Percentiles rank a stretch among this genome's conserved stretches.
Evolutionary conservation across 768 basidiomycete species (phyloP).

Genomic region (Macrolepiota dolichaula): DNA sequence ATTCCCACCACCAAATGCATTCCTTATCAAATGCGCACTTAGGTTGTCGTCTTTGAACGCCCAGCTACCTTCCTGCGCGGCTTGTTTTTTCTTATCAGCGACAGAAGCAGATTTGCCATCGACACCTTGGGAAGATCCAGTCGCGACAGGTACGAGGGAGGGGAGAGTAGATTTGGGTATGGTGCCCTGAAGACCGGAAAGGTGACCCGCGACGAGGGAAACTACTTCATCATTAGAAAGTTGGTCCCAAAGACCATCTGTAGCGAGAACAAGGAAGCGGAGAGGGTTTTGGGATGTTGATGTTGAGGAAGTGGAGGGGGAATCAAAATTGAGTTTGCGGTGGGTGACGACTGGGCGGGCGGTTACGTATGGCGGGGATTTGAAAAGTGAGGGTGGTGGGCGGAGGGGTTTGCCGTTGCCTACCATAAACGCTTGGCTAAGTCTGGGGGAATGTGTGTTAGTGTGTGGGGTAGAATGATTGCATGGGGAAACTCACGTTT

Average conservation of each 20-base stretch:
- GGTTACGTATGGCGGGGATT: constrained; percentile 92
- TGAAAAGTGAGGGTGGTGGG: constrained; percentile 56
- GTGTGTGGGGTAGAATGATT: neutral
- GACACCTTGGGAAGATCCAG: constrained; percentile 49
- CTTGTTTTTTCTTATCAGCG: constrained; percentile 31
- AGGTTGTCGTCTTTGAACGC: constrained; percentile 77
- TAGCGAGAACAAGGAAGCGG: constrained; percentile 86
- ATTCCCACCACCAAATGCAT: constrained; percentile 89
- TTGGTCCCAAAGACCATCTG: constrained; percentile 80
- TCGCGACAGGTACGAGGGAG: constrained; percentile 49
- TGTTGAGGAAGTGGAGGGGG: constrained; percentile 36
- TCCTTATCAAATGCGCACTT: constrained; percentile 81
- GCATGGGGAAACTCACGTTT: constrained; percentile 46
- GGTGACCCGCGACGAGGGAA: constrained; percentile 78
- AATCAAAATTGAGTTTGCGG: constrained; percentile 43
- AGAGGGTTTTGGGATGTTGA: constrained; percentile 30
- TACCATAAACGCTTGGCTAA: constrained; percentile 65
- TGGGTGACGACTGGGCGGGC: constrained; percentile 81
- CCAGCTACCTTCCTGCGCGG: constrained; percentile 53
- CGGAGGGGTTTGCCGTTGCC: constrained; percentile 61
- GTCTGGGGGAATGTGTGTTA: constrained; percentile 18
- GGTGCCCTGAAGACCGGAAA: constrained; percentile 66
- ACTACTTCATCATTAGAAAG: constrained; percentile 84
- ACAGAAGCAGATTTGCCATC: constrained; percentile 47
- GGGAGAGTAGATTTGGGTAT: constrained; percentile 58